Percentiles rank a stretch among this genome's conserved stretches.
These are phyloP conservation scores for Solanum neorickii DNA, from an alignment of 257 asterid genomes.

Conservation along the genomic window DNA sequence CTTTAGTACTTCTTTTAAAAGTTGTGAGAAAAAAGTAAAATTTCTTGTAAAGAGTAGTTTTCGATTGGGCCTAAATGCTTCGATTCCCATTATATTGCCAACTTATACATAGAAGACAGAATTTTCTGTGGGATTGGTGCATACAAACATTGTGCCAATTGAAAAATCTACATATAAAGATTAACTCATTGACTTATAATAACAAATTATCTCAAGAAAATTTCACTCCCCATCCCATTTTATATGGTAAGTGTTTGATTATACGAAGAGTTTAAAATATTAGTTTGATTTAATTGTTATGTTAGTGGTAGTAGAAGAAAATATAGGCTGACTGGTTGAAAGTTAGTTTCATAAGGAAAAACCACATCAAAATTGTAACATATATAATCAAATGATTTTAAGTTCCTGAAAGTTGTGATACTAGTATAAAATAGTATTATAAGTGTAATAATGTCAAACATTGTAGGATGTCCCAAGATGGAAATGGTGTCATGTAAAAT, in stretches of 20 bases:
- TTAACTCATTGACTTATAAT: neutral
- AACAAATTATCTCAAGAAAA: neutral
- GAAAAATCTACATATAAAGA: neutral
- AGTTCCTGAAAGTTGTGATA: neutral
- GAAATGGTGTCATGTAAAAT: neutral
- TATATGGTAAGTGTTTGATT: neutral
- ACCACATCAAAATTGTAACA: neutral
- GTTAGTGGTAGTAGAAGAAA: neutral
- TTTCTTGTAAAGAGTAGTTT: neutral
- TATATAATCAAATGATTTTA: neutral
- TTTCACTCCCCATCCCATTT: neutral
- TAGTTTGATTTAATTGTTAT: neutral
- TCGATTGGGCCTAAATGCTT: neutral
- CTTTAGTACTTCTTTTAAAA: neutral
- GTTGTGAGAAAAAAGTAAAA: neutral
- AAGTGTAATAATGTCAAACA: neutral
- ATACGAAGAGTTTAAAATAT: neutral
- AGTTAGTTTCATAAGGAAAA: neutral
- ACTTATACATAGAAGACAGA: neutral
- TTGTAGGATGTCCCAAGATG: neutral
- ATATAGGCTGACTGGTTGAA: neutral
- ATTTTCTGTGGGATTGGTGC: neutral
- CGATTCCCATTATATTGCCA: neutral
- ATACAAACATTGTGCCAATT: neutral
- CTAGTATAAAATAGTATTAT: neutral